A percentile compares a stretch with the other conserved stretches of the same genome.
Conservation (phyloP, 1,139 yeast species). For the Debaryomycetaceae sp. region DNA sequence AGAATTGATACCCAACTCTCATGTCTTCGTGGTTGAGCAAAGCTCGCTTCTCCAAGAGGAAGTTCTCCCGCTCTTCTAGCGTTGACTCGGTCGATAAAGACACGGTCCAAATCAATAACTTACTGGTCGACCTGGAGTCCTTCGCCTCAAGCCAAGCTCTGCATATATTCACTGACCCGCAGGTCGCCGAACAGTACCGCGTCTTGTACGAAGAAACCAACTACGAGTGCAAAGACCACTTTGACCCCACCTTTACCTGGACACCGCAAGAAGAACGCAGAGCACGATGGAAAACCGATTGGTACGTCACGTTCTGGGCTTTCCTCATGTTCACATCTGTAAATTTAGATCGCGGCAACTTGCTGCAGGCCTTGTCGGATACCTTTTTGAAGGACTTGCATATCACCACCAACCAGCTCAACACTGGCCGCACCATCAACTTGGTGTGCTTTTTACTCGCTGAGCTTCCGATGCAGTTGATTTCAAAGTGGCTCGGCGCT, state of each 20-base stretch:
- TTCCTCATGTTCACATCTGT: constrained; percentile 21
- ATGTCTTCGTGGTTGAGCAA: no score
- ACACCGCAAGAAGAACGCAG: constrained; percentile 21
- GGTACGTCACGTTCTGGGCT: constrained; percentile 21
- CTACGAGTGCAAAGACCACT: constrained; percentile 22
- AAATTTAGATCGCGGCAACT: constrained; percentile 20
- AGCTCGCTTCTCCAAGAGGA: no score
- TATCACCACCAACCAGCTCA: constrained; percentile 19
- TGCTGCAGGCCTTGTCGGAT: constrained; percentile 20
- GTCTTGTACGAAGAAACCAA: constrained; percentile 17
- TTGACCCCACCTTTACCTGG: constrained; percentile 29
- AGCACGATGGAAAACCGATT: constrained; percentile 17
- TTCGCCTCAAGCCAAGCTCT: constrained; percentile 1
- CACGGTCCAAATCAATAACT: neutral
- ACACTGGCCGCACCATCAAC: constrained; percentile 20
- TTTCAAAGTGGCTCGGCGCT: constrained; percentile 23
- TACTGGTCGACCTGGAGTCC: constrained; percentile 2
- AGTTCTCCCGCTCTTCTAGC: constrained; percentile 1
- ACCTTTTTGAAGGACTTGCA: constrained; percentile 17
- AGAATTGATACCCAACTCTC: no score
- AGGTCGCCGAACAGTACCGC: constrained; percentile 17
- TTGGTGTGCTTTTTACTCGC: constrained; percentile 22
- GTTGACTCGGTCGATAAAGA: constrained; percentile 3
- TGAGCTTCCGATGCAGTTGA: constrained; percentile 23
- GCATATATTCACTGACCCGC: constrained; percentile 21